Evolutionary conservation across 2,329 filamentous ascomycete species (phyloP).

Genomic region (Colletotrichum horii): DNA sequence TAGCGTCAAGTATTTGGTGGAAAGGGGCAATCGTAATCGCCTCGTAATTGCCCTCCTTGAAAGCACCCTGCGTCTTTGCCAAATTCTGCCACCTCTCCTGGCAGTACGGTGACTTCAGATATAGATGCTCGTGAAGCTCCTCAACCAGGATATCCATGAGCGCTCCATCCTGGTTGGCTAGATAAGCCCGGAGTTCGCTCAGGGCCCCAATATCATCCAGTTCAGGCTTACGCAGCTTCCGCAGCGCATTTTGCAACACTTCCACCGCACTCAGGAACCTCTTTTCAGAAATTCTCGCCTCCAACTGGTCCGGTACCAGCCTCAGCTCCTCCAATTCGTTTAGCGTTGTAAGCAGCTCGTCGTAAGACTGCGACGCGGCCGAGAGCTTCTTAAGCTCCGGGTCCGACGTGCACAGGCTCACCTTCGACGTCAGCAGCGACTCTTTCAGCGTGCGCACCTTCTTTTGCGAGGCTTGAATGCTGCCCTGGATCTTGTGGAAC

Average conservation of each 20-base stretch:
- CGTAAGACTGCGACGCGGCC: slow-evolving; percentile 86
- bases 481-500: slow-evolving; percentile 97
- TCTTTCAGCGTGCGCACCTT: slow-evolving; percentile 83
- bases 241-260: slow-evolving; percentile 84
- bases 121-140: slow-evolving; percentile 95
- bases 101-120: slow-evolving; percentile 97
- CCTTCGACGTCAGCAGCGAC: slow-evolving; percentile 80
- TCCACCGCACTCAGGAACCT: slow-evolving; percentile 92
- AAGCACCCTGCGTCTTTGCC: slow-evolving; percentile 67
- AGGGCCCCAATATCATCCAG: slow-evolving; percentile 91
- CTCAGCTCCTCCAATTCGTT: slow-evolving; percentile 87
- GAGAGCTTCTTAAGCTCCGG: slow-evolving; percentile 92
- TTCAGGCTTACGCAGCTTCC: slow-evolving; percentile 84
- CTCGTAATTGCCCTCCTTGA: slow-evolving; percentile 53
- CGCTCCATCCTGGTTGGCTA: slow-evolving; percentile 90
- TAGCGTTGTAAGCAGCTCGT: slow-evolving; percentile 84
- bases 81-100: slow-evolving; percentile 93
- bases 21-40: slow-evolving; percentile 57
- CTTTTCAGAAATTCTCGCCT: slow-evolving; percentile 95
- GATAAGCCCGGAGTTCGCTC: slow-evolving; percentile 83
- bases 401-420: slow-evolving; percentile 82
- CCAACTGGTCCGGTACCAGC: slow-evolving; percentile 87
- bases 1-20: slow-evolving; percentile 62
- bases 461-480: slow-evolving; percentile 86
- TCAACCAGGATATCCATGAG: slow-evolving; percentile 96